Percentiles rank a stretch among this genome's conserved stretches.
phyloP scores from a whole-genome alignment of 2,329 filamentous ascomycete genomes.

The Colletotrichum eleusines region DNA sequence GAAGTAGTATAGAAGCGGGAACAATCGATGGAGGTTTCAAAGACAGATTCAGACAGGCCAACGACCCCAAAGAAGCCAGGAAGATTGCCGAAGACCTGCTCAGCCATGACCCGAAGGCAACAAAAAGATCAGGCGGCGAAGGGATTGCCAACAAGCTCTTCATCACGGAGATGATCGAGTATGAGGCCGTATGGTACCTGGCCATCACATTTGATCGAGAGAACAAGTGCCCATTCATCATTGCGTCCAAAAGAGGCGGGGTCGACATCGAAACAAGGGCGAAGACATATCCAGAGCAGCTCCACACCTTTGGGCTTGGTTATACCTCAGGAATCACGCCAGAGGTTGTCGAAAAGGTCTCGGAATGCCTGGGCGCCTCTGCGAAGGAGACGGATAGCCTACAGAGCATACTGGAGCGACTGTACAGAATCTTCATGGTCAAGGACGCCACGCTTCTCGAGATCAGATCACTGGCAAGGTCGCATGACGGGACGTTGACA shows the following conservation, averaged over 20 bases:
- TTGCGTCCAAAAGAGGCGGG: slow-evolving; percentile 49
- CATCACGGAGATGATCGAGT: slow-evolving; percentile 50
- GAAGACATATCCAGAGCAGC: neutral
- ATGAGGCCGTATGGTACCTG: slow-evolving; percentile 55
- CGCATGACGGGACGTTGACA: slow-evolving; percentile 47
- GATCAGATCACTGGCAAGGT: slow-evolving; percentile 53
- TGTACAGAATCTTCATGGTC: slow-evolving; percentile 56
- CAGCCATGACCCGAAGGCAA: slow-evolving; percentile 7
- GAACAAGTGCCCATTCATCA: slow-evolving; percentile 52
- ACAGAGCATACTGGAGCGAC: neutral
- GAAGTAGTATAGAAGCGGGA: neutral
- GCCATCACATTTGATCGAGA: slow-evolving; percentile 58
- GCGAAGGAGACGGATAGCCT: slow-evolving; percentile 23
- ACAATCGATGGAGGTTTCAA: neutral
- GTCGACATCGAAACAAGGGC: slow-evolving; percentile 43
- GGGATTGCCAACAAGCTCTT: slow-evolving; percentile 50
- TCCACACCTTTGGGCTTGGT: slow-evolving; percentile 45
- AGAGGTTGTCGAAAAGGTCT: slow-evolving; percentile 35
- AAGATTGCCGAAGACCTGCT: slow-evolving; percentile 44
- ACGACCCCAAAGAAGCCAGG: slow-evolving; percentile 40
- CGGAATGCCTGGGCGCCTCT: slow-evolving; percentile 38
- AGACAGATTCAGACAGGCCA: slow-evolving; percentile 34
- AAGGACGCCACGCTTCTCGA: slow-evolving; percentile 62
- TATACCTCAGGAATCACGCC: slow-evolving; percentile 47
- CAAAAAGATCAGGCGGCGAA: neutral